Conservation (phyloP, 768 basidiomycete species). For the Hericium erinaceus region DNA sequence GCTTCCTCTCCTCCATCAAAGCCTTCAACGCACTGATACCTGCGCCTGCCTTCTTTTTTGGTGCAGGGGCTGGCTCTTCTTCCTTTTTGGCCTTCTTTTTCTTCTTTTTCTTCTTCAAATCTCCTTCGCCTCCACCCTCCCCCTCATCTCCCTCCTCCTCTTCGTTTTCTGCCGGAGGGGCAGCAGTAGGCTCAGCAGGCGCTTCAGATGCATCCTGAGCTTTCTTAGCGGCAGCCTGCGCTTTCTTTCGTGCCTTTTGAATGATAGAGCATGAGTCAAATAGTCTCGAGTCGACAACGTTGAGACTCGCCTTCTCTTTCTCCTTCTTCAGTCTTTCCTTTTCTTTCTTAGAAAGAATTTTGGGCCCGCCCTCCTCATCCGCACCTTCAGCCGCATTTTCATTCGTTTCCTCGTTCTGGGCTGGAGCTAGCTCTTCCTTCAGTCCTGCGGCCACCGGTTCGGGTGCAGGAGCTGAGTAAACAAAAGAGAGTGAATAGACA, state of each 20-base stretch:
- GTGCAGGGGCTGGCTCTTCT: conserved; percentile 50
- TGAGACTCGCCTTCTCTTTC: conserved; percentile 67
- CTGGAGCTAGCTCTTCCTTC: conserved; percentile 1
- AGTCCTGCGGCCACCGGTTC: conserved; percentile 14
- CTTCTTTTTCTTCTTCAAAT: conserved; percentile 62
- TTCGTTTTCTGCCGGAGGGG: conserved; percentile 25
- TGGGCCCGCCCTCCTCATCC: conserved; percentile 36
- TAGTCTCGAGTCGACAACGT: background rate
- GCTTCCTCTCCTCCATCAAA: conserved; percentile 87
- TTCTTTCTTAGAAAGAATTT: conserved; percentile 87
- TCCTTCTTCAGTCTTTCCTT: conserved; percentile 98
- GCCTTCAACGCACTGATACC: conserved; percentile 81
- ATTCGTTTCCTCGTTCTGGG: conserved; percentile 18
- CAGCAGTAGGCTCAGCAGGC: conserved; percentile 9
- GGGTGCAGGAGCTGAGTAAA: background rate
- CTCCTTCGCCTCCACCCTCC: conserved; percentile 37
- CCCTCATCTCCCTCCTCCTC: conserved; percentile 59
- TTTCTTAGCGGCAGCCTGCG: conserved; percentile 84
- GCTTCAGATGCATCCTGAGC: conserved; percentile 22
- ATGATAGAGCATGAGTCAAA: background rate
- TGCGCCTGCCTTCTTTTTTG: conserved; percentile 58
- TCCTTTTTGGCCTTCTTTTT: conserved; percentile 81
- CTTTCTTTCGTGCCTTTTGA: conserved; percentile 85
- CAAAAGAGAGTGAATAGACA: background rate
- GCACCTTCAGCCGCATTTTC: conserved; percentile 38